Evolutionary conservation across 2,329 filamentous ascomycete genomes (phyloP).

Genomic region (Epichloe gansuensis): DNA sequence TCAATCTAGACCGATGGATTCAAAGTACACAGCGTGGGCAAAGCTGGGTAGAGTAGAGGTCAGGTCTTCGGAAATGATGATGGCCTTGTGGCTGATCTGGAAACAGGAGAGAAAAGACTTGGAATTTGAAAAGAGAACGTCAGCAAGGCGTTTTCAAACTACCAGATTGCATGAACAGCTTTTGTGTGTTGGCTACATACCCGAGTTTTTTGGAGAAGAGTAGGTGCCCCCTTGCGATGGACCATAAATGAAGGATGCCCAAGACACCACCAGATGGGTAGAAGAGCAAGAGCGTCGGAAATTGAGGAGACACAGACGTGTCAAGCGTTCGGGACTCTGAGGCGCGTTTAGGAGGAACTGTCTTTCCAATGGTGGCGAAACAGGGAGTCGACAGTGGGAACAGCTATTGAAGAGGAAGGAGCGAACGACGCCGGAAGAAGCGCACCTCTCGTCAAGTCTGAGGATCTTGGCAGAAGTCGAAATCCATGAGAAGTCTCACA

Average conservation of each 20-base stretch:
- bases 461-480: neutral
- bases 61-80: slow-evolving; percentile 6
- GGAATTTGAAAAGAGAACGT: slow-evolving; percentile 3
- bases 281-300: slow-evolving; percentile 1
- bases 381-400: neutral
- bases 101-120: slow-evolving; percentile 3
- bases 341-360: neutral
- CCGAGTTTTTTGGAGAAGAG: slow-evolving; percentile 1
- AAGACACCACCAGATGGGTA: neutral
- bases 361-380: neutral
- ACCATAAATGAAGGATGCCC: neutral
- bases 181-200: neutral
- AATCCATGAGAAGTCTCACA: neutral
- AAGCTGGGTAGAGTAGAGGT: slow-evolving; percentile 6
- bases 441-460: neutral
- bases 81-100: slow-evolving; percentile 5
- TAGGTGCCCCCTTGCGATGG: neutral
- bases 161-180: neutral
- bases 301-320: neutral
- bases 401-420: slow-evolving; percentile 1
- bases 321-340: neutral
- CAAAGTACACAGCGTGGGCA: slow-evolving; percentile 3
- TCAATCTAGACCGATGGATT: slow-evolving; percentile 3
- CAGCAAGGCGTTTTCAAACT: slow-evolving; percentile 1
- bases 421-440: neutral